A percentile compares a stretch with the other conserved stretches of the same genome.
These are phyloP conservation scores for Onygenales sp. DNA, from an alignment of 2,329 filamentous ascomycete genomes.

Conservation along the genomic window DNA sequence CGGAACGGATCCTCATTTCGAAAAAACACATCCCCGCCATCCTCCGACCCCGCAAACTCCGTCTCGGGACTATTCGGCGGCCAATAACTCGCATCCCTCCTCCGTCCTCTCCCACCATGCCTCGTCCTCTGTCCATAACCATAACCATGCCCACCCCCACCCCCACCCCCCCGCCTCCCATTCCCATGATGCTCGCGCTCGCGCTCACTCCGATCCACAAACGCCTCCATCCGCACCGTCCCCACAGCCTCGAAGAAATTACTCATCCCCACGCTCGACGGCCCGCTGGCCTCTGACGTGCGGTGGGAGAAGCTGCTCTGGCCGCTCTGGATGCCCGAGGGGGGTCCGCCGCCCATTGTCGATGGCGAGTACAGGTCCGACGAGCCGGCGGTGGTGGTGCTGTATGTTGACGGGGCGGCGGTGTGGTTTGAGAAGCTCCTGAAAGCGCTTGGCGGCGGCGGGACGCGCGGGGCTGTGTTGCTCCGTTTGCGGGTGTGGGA, in stretches of 20 bases:
- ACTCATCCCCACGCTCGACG: slow-evolving; percentile 35
- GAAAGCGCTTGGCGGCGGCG: slow-evolving; percentile 56
- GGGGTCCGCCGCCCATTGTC: slow-evolving; percentile 13
- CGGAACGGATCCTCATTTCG: slow-evolving; percentile 37
- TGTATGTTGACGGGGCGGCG: slow-evolving; percentile 34
- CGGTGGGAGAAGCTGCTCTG: slow-evolving; percentile 40
- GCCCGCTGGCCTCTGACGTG: slow-evolving; percentile 42
- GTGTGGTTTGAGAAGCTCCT: slow-evolving; percentile 59
- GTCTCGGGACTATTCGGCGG: slow-evolving; percentile 24
- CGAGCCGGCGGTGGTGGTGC: slow-evolving; percentile 49
- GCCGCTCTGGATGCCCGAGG: slow-evolving; percentile 21
- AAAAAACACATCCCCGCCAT: slow-evolving; percentile 29
- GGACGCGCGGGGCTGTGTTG: slow-evolving; percentile 66
- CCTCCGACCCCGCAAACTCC: slow-evolving; percentile 26
- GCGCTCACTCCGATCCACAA: slow-evolving; percentile 53
- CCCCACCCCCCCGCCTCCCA: not conserved
- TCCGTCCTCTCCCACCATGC: slow-evolving; percentile 16
- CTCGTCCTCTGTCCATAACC: slow-evolving; percentile 10
- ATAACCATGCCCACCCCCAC: not conserved
- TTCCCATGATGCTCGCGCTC: slow-evolving; percentile 16
- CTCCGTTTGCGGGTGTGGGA: slow-evolving; percentile 76
- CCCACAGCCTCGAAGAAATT: slow-evolving; percentile 81
- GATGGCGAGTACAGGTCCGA: slow-evolving; percentile 46
- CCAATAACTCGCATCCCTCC: slow-evolving; percentile 23
- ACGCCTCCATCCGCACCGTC: slow-evolving; percentile 94